phyloP scores from a whole-genome alignment of 2,329 filamentous ascomycete species.

The Monosporascus sp. region DNA sequence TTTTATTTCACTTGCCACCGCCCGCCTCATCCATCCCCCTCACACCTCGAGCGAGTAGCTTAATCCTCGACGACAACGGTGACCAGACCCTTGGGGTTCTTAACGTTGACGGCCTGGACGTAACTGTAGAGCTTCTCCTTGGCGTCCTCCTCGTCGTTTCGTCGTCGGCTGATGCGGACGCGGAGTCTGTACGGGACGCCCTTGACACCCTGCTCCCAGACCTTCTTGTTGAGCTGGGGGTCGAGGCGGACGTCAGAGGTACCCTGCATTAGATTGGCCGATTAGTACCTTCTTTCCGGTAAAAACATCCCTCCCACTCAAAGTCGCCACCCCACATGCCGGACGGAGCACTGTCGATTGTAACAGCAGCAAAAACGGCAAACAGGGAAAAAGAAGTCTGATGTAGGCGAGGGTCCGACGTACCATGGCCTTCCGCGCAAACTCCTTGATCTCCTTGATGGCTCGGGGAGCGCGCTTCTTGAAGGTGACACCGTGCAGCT shows the following conservation, averaged over 20 bases:
- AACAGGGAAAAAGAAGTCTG: not conserved
- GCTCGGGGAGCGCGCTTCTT: slow-evolving; percentile 98
- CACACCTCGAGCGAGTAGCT: not conserved
- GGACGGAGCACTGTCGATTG: not conserved
- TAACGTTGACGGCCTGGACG: slow-evolving; percentile 99
- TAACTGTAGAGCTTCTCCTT: slow-evolving; percentile 99
- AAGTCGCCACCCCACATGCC: not conserved
- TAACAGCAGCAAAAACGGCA: not conserved
- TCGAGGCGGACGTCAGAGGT: slow-evolving; percentile 96
- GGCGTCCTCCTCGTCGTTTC: slow-evolving; percentile 99
- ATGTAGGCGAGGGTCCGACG: slow-evolving; percentile 31
- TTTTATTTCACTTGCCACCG: slow-evolving; percentile 19
- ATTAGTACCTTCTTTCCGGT: not conserved
- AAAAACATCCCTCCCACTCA: not conserved
- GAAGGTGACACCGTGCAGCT: slow-evolving; percentile 97
- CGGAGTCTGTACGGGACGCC: slow-evolving; percentile 96
- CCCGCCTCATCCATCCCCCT: slow-evolving; percentile 12
- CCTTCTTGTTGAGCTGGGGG: slow-evolving; percentile 99
- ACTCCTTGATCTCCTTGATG: slow-evolving; percentile 99
- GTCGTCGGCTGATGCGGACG: slow-evolving; percentile 97
- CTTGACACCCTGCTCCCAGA: slow-evolving; percentile 99
- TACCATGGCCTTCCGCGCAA: slow-evolving; percentile 95
- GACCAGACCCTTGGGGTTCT: slow-evolving; percentile 96
- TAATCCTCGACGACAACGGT: slow-evolving; percentile 81
- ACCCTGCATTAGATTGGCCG: slow-evolving; percentile 51